Percentiles rank a stretch among this genome's conserved stretches.
Conservation (phyloP, 2,329 filamentous ascomycete species). For the Aspergillus carbonarius region DNA sequence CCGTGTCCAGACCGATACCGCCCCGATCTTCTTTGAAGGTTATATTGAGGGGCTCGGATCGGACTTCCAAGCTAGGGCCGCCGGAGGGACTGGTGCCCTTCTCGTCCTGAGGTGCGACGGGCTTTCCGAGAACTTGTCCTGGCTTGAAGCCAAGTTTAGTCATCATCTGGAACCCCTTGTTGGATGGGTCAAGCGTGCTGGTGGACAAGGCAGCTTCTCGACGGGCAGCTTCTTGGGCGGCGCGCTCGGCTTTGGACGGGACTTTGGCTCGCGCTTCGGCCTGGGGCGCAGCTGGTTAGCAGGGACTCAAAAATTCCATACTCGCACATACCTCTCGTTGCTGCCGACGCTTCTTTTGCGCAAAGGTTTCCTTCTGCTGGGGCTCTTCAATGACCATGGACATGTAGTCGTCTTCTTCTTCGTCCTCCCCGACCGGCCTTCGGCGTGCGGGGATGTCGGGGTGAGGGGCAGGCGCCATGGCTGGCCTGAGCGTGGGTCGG, state of each 20-base stretch:
- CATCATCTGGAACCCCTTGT: constrained; percentile 96
- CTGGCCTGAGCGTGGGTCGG: background rate
- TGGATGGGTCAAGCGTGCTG: constrained; percentile 70
- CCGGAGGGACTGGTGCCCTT: constrained; percentile 11
- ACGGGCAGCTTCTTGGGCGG: constrained; percentile 67
- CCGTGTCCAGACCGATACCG: constrained; percentile 80
- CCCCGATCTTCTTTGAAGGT: constrained; percentile 74
- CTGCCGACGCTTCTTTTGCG: constrained; percentile 58
- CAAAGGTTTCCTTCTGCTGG: constrained; percentile 59
- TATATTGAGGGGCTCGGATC: constrained; percentile 73
- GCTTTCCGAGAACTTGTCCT: constrained; percentile 70
- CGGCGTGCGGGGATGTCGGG: constrained; percentile 10
- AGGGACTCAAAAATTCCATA: constrained; percentile 17
- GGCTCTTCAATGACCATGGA: constrained; percentile 83
- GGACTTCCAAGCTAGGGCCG: constrained; percentile 33
- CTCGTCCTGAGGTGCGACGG: constrained; percentile 36
- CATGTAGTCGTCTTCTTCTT: constrained; percentile 95
- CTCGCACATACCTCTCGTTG: constrained; percentile 48
- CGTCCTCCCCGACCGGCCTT: constrained; percentile 40
- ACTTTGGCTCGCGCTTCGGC: constrained; percentile 66
- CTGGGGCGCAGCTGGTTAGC: constrained; percentile 34
- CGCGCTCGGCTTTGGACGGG: constrained; percentile 77
- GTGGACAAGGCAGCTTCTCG: constrained; percentile 74
- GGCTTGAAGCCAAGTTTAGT: constrained; percentile 86
- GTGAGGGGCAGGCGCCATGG: constrained; percentile 10